A percentile compares a stretch with the other conserved stretches of the same genome.
Conservation (phyloP, 306 rosid genomes). For the Betula pendula region DNA sequence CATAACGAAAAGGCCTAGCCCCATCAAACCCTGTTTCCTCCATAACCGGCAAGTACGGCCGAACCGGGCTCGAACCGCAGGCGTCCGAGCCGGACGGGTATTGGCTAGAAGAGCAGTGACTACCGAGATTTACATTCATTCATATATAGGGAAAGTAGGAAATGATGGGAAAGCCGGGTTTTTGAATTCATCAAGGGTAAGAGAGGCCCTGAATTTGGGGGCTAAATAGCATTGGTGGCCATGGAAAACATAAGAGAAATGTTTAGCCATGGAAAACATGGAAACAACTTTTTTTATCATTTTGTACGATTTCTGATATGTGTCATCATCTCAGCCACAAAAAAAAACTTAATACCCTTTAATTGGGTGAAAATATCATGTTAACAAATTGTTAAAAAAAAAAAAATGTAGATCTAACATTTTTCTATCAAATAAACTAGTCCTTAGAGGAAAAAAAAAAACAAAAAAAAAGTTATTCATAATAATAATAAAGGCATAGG, state of each 20-base stretch:
- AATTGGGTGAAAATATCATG: no score
- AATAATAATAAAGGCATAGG: no score
- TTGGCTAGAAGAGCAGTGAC: conserved; percentile 8
- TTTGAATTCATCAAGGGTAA: conserved; percentile 7
- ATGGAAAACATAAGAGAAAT: not conserved
- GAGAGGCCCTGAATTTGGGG: conserved; percentile 9
- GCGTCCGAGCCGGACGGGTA: conserved; percentile 10
- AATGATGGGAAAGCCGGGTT: not conserved
- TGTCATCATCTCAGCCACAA: no score
- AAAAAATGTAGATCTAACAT: no score
- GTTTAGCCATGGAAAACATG: no score
- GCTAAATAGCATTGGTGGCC: conserved; percentile 7
- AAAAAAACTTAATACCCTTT: no score
- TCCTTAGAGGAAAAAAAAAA: no score
- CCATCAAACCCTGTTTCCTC: conserved; percentile 31
- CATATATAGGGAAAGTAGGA: not conserved
- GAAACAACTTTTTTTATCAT: no score
- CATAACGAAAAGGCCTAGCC: conserved; percentile 28
- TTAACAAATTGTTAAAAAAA: no score
- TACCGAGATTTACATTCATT: not conserved
- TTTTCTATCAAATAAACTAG: no score
- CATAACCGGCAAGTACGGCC: conserved; percentile 29
- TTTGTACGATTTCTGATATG: no score
- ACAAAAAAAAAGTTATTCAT: no score
- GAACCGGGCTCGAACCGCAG: not conserved